Conservation (phyloP, 441 rosid species). For the Euphorbia schlechtendalii region DNA sequence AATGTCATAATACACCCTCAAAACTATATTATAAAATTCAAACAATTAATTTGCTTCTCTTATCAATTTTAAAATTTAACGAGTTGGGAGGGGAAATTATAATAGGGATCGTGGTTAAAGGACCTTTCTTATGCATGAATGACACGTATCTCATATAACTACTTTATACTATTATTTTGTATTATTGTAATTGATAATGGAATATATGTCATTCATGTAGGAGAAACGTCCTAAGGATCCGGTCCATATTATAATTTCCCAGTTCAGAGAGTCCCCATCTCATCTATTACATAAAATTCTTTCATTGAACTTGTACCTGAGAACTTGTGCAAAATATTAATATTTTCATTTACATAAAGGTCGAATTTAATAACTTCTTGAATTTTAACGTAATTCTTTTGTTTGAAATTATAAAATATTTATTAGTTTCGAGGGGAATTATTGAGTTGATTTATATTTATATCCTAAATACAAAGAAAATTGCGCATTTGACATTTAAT, state of each 20-base stretch:
- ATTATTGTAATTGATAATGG: no score
- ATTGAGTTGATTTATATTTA: background rate
- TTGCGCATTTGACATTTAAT: background rate
- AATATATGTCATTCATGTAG: no score
- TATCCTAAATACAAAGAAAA: background rate
- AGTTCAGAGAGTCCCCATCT: background rate
- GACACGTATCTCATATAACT: no score
- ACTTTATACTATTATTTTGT: no score
- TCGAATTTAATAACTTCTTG: background rate
- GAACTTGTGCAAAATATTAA: background rate
- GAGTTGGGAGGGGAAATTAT: no score
- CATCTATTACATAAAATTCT: background rate
- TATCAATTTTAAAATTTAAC: background rate
- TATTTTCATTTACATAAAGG: no score
- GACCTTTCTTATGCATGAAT: no score
- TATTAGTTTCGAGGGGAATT: background rate
- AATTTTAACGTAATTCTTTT: background rate
- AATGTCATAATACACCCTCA: no score
- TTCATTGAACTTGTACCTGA: background rate
- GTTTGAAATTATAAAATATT: background rate
- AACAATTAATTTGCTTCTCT: background rate
- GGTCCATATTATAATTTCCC: no score
- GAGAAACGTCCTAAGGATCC: no score
- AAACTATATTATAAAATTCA: background rate
- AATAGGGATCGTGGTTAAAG: no score